These are phyloP conservation scores for Vitis cinerea DNA, from an alignment of 164 flowering plant species.

Conservation along the genomic window DNA sequence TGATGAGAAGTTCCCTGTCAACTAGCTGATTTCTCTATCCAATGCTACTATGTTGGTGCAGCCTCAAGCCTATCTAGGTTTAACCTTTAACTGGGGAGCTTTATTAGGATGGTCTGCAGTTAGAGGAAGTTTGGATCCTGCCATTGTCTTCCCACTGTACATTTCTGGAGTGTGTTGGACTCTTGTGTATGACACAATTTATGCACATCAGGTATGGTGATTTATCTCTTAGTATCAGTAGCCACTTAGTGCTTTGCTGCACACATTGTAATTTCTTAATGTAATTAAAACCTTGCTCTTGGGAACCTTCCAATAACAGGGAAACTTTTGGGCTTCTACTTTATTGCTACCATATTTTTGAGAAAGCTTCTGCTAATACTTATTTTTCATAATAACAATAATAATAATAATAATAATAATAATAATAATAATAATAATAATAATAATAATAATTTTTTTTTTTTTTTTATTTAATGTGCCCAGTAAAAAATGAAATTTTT, in stretches of 20 bases:
- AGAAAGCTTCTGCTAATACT: no score
- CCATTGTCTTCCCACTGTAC: slow-evolving; percentile 75
- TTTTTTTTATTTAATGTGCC: no score
- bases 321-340: no score
- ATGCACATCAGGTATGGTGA: slow-evolving; percentile 93
- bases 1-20: neutral
- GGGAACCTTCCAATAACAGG: no score
- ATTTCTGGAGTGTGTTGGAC: slow-evolving; percentile 93
- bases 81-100: slow-evolving; percentile 98
- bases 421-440: no score
- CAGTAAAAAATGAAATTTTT: no score
- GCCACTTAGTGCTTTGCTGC: neutral
- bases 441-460: no score
- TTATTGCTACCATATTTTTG: no score
- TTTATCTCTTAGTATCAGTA: neutral
- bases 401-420: no score
- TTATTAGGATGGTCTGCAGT: slow-evolving; percentile 95
- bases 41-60: slow-evolving; percentile 28
- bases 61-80: slow-evolving; percentile 98
- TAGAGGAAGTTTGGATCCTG: slow-evolving; percentile 80
- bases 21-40: neutral
- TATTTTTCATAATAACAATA: no score
- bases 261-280: neutral
- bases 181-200: slow-evolving; percentile 97
- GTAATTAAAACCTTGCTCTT: neutral